phyloP scores from a whole-genome alignment of 495 filamentous ascomycete species.

The Hyaloscypha finlandica region DNA sequence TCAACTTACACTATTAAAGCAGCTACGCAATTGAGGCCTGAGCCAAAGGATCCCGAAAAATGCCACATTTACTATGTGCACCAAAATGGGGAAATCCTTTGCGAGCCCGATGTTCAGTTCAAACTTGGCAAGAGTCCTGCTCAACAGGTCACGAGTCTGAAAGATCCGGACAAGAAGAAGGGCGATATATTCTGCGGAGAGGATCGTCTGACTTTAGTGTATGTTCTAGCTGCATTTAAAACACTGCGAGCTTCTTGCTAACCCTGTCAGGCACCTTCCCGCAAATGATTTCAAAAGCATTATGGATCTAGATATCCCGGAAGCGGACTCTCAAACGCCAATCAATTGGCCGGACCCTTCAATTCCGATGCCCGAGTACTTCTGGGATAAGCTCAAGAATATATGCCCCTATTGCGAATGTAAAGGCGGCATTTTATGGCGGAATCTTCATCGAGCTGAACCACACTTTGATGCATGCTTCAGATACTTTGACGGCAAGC shows the following conservation, averaged over 20 bases:
- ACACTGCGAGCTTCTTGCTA: neutral
- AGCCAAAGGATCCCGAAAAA: neutral
- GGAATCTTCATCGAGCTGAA: neutral
- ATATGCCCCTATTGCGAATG: slow-evolving; percentile 1
- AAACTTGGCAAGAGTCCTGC: neutral
- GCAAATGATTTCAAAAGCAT: neutral
- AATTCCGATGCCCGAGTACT: neutral
- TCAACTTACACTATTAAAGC: too few relatives aligned
- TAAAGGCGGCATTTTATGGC: neutral
- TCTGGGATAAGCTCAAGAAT: neutral
- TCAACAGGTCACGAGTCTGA: neutral
- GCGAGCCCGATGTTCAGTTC: neutral
- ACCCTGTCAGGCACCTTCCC: neutral
- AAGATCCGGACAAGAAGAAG: neutral
- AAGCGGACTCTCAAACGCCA: too few relatives aligned
- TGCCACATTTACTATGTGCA: neutral
- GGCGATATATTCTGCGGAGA: neutral
- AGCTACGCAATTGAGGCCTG: neutral
- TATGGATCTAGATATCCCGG: too few relatives aligned
- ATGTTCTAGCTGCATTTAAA: neutral
- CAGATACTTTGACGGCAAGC: neutral
- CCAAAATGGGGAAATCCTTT: neutral
- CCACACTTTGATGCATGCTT: slow-evolving; percentile 9
- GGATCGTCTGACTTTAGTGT: neutral
- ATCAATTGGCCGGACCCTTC: neutral